A percentile compares a stretch with the other conserved stretches of the same genome.
Conservation (phyloP, 148 eudicot species). For the Oxyria digyna region DNA sequence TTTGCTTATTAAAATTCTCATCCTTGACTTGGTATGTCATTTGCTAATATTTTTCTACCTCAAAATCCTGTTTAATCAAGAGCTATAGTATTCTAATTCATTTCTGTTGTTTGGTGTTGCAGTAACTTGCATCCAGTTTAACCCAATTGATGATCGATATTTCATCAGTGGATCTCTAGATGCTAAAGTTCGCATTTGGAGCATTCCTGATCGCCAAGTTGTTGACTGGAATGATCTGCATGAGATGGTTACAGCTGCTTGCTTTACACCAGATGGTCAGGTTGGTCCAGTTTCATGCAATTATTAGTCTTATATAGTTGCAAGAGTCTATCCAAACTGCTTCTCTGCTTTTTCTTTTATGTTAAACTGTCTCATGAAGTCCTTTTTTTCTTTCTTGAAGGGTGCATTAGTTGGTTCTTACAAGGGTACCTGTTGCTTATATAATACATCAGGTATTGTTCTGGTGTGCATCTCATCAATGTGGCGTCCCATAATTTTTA, state of each 20-base stretch:
- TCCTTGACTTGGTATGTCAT: slow-evolving; percentile 1
- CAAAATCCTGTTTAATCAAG: neutral
- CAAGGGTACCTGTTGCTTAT: slow-evolving; percentile 81
- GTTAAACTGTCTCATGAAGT: slow-evolving; percentile 2
- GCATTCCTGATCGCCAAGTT: slow-evolving; percentile 89
- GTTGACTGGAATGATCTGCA: slow-evolving; percentile 94
- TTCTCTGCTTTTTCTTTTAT: neutral
- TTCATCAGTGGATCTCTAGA: slow-evolving; percentile 95
- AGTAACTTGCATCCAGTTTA: slow-evolving; percentile 97
- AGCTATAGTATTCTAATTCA: neutral
- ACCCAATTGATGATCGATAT: slow-evolving; percentile 80
- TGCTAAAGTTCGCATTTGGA: slow-evolving; percentile 95
- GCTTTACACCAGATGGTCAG: slow-evolving; percentile 97
- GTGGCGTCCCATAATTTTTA: neutral
- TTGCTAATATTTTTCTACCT: neutral
- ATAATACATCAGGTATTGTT: slow-evolving; percentile 55
- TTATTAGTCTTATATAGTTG: neutral
- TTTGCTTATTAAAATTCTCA: neutral
- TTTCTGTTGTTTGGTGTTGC: slow-evolving; percentile 16
- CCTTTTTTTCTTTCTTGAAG: slow-evolving; percentile 30
- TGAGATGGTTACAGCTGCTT: slow-evolving; percentile 98
- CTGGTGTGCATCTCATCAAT: neutral
- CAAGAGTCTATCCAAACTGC: neutral
- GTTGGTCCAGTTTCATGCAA: slow-evolving; percentile 22
- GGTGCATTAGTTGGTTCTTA: slow-evolving; percentile 93